Conservation (phyloP, 345 rosid genomes). For the Cardamine chenopodiifolia region DNA sequence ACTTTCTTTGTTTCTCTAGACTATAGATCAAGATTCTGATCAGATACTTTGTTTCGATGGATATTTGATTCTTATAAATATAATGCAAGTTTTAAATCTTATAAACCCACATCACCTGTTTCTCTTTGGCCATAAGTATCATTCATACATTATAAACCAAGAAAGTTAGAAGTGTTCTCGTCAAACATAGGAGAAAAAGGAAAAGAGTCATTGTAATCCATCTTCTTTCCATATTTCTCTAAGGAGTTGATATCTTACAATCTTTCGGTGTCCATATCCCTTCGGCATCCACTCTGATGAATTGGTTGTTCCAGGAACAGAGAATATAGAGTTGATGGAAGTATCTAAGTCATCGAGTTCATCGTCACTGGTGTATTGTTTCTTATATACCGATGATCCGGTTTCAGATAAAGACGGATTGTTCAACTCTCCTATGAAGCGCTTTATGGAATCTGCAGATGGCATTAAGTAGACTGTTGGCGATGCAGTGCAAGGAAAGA, state of each 20-base stretch:
- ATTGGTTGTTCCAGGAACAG: slow-evolving; percentile 45
- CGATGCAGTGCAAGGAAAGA: slow-evolving; percentile 64
- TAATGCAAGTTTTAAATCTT: not conserved
- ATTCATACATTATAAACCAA: slow-evolving; percentile 5
- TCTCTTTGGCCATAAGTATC: slow-evolving; percentile 16
- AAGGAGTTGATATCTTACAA: slow-evolving; percentile 71
- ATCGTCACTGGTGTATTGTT: slow-evolving; percentile 82
- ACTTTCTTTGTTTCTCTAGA: no score
- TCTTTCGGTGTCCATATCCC: slow-evolving; percentile 55
- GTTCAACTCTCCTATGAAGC: slow-evolving; percentile 60
- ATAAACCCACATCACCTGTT: not conserved
- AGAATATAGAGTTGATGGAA: slow-evolving; percentile 57
- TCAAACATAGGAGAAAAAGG: not conserved
- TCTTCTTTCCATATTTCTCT: slow-evolving; percentile 71
- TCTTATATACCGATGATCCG: slow-evolving; percentile 59
- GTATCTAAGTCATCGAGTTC: slow-evolving; percentile 88
- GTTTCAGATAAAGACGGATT: slow-evolving; percentile 52
- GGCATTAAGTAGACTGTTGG: slow-evolving; percentile 69
- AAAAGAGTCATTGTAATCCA: slow-evolving; percentile 37
- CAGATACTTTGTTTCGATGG: not conserved
- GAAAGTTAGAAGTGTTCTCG: slow-evolving; percentile 1
- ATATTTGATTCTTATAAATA: not conserved
- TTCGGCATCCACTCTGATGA: slow-evolving; percentile 55
- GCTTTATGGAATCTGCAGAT: slow-evolving; percentile 50
- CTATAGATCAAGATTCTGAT: not conserved